A percentile compares a stretch with the other conserved stretches of the same genome.
Conservation (phyloP, 2,329 filamentous ascomycete genomes). For the Colletotrichum neosansevieriae region DNA sequence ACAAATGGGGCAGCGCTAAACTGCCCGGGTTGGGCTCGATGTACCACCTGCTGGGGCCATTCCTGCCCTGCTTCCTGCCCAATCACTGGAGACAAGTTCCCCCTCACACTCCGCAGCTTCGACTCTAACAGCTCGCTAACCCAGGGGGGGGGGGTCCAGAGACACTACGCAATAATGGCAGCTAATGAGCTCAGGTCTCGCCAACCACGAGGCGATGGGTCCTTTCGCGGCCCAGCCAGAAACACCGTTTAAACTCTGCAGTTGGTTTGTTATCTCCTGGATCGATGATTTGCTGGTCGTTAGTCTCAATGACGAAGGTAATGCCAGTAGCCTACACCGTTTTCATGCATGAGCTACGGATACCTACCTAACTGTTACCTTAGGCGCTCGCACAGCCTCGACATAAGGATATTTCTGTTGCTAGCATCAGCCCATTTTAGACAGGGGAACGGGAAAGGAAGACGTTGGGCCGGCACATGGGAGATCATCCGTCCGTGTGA, state of each 20-base stretch:
- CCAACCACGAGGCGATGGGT: slow-evolving; percentile 22
- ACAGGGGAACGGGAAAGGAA: not conserved
- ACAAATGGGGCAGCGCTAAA: slow-evolving; percentile 33
- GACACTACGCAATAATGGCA: slow-evolving; percentile 11
- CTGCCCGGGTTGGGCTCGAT: slow-evolving; percentile 17
- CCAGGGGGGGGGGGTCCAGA: slow-evolving; percentile 23
- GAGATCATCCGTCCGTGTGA: slow-evolving; percentile 13
- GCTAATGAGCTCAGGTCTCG: slow-evolving; percentile 29
- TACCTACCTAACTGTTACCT: no score
- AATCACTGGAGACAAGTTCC: not conserved
- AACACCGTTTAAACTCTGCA: slow-evolving; percentile 31
- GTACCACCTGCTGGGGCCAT: slow-evolving; percentile 8
- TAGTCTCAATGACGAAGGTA: not conserved
- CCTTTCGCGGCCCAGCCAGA: not conserved
- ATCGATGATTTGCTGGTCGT: not conserved
- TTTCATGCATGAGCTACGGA: slow-evolving; percentile 16
- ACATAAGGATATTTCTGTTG: slow-evolving; percentile 11
- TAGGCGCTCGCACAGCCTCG: not conserved
- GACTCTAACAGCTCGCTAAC: slow-evolving; percentile 29
- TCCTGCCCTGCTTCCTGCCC: no score
- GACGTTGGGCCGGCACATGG: slow-evolving; percentile 1
- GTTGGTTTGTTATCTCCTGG: slow-evolving; percentile 1
- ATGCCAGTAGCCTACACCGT: slow-evolving; percentile 8
- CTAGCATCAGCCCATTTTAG: not conserved
- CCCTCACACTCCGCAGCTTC: slow-evolving; percentile 24